Evolutionary conservation across 1,139 yeast species (phyloP).

Genomic region (Hansenula lynferdii): DNA sequence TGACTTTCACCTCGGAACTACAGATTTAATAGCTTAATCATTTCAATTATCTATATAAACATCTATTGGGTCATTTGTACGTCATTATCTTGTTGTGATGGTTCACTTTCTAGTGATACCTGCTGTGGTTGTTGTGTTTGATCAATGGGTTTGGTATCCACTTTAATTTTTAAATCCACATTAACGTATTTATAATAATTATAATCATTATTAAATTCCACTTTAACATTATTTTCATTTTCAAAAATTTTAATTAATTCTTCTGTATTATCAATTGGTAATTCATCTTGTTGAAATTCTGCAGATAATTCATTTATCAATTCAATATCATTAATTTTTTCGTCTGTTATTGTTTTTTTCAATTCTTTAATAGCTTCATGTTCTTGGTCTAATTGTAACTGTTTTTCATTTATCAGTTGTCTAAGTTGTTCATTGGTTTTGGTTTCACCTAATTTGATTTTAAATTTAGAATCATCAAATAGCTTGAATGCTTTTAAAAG

Average conservation of each 20-base stretch:
- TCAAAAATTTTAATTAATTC: conserved; percentile 11
- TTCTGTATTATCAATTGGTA: conserved; percentile 13
- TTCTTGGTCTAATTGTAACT: conserved; percentile 2
- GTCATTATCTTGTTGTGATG: too few species aligned
- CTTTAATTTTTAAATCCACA: not conserved
- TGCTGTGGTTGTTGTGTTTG: too few species aligned
- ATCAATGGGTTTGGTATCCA: not conserved
- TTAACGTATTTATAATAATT: conserved; percentile 1
- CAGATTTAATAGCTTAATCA: too few species aligned
- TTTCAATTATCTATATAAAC: too few species aligned
- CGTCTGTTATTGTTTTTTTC: conserved; percentile 4
- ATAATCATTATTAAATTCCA: conserved; percentile 6
- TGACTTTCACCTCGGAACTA: too few species aligned
- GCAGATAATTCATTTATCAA: conserved; percentile 11
- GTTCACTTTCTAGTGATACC: too few species aligned
- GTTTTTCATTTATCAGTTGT: conserved; percentile 5
- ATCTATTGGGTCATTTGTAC: too few species aligned
- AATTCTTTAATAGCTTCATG: conserved; percentile 8
- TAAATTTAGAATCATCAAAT: conserved; percentile 14
- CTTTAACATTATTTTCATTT: conserved; percentile 11
- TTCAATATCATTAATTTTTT: conserved; percentile 3
- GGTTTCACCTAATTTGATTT: not conserved
- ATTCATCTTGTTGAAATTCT: conserved; percentile 14
- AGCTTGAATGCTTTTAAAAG: conserved; percentile 15
- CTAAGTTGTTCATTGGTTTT: conserved; percentile 2